Evolutionary conservation across 352 stramenopile genomes (phyloP).

Genomic region (Bremia lactucae): DNA sequence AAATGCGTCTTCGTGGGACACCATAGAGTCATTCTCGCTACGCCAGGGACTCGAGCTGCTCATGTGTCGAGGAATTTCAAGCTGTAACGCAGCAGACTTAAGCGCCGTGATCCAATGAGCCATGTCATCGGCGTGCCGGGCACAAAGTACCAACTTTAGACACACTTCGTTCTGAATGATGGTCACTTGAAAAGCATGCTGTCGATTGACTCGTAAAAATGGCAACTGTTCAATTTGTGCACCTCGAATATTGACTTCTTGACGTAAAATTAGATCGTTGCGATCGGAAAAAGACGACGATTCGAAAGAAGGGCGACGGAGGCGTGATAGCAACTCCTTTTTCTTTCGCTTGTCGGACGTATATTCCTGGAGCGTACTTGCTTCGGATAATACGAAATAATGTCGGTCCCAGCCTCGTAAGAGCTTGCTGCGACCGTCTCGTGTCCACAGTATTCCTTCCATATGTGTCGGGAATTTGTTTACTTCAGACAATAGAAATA

Average conservation of each 20-base stretch:
- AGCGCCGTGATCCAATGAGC: constrained; percentile 37
- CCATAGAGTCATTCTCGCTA: constrained; percentile 5
- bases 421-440: constrained; percentile 38
- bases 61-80: not conserved
- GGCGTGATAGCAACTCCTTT: constrained; percentile 1
- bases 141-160: constrained; percentile 30
- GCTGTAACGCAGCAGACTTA: constrained; percentile 8
- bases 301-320: constrained; percentile 4
- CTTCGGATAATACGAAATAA: constrained; percentile 47
- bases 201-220: constrained; percentile 34
- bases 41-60: constrained; percentile 9
- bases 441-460: constrained; percentile 49
- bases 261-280: constrained; percentile 27
- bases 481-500: too few species aligned
- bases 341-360: constrained; percentile 16
- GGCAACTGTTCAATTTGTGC: constrained; percentile 31
- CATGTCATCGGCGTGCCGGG: constrained; percentile 35
- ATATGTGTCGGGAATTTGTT: constrained; percentile 23
- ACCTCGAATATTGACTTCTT: constrained; percentile 30
- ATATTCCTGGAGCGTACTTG: constrained; percentile 44
- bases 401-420: constrained; percentile 59
- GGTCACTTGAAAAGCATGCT: constrained; percentile 50
- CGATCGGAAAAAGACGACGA: constrained; percentile 10
- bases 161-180: not conserved
- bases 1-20: constrained; percentile 13